Percentiles rank a stretch among this genome's conserved stretches.
These are phyloP conservation scores for Madurella fahalii DNA, from an alignment of 2,329 filamentous ascomycete genomes.

Conservation along the genomic window DNA sequence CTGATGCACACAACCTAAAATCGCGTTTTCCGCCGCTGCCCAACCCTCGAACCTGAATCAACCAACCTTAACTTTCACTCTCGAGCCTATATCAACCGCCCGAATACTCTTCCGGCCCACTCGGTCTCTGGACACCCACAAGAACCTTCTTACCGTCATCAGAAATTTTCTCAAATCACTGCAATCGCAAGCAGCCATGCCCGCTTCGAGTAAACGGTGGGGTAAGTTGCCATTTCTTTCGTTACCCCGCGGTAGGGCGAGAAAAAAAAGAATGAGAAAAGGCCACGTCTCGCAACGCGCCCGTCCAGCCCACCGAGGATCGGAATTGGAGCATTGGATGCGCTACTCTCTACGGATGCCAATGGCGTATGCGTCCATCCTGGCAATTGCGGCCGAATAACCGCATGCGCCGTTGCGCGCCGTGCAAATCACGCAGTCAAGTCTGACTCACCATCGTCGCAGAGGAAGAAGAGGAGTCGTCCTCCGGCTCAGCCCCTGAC, in stretches of 20 bases:
- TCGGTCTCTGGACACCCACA: background rate
- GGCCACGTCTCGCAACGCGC: constrained; percentile 6
- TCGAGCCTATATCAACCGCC: background rate
- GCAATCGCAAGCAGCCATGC: constrained; percentile 28
- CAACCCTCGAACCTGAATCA: constrained; percentile 14
- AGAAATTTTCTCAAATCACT: background rate
- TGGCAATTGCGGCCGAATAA: background rate
- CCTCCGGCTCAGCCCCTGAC: constrained; percentile 33
- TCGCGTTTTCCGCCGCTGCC: constrained; percentile 16
- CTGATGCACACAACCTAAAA: constrained; percentile 15
- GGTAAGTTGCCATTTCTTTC: constrained; percentile 33
- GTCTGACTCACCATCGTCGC: constrained; percentile 10
- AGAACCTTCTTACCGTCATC: background rate
- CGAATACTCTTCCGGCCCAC: background rate
- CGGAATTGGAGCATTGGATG: background rate
- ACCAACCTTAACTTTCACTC: background rate
- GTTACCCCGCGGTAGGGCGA: constrained; percentile 19
- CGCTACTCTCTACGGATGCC: background rate
- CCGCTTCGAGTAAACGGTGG: constrained; percentile 36
- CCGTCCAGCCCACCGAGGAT: background rate
- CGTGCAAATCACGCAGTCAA: background rate
- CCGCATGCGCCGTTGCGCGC: background rate
- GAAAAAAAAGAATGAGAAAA: constrained; percentile 3
- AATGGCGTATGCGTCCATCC: constrained; percentile 1
- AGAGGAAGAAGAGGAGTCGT: constrained; percentile 35